Conservation (phyloP, 371 early-diverging fungal species). For the Rhizomucor miehei region DNA sequence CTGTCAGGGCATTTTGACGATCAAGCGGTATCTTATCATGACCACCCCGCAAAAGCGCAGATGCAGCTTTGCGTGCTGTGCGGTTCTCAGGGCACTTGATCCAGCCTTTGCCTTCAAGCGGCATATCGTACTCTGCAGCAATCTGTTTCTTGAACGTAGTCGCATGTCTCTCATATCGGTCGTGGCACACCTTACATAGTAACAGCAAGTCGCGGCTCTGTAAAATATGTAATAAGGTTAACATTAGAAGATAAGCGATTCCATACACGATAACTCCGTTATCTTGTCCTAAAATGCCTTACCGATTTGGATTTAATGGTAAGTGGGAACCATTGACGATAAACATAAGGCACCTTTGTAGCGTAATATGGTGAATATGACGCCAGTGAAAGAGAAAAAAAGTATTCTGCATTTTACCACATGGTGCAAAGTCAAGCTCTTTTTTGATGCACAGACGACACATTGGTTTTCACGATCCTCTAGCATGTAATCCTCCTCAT, state of each 20-base stretch:
- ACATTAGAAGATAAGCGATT: not conserved
- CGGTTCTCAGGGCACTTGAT: constrained; percentile 37
- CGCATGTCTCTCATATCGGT: constrained; percentile 50
- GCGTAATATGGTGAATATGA: not conserved
- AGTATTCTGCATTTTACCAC: too few relatives aligned
- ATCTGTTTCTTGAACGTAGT: constrained; percentile 34
- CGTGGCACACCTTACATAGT: constrained; percentile 51
- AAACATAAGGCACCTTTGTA: constrained; percentile 50
- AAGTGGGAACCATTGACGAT: constrained; percentile 54
- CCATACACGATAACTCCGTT: not conserved
- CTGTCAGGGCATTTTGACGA: constrained; percentile 25
- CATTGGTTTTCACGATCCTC: constrained; percentile 57
- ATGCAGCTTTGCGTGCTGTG: constrained; percentile 43
- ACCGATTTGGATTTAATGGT: constrained; percentile 57
- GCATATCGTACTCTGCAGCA: constrained; percentile 36
- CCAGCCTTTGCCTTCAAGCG: constrained; percentile 59
- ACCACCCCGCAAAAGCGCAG: constrained; percentile 30
- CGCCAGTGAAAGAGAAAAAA: too few relatives aligned
- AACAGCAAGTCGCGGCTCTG: constrained; percentile 53
- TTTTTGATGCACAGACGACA: constrained; percentile 37
- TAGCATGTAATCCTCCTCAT: constrained; percentile 48
- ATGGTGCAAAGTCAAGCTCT: constrained; percentile 51
- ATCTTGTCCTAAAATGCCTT: not conserved
- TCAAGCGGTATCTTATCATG: constrained; percentile 39
- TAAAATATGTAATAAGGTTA: not conserved